Evolutionary conservation across 208 protist genomes (phyloP).

Genomic region (Trypanosoma vivax): DNA sequence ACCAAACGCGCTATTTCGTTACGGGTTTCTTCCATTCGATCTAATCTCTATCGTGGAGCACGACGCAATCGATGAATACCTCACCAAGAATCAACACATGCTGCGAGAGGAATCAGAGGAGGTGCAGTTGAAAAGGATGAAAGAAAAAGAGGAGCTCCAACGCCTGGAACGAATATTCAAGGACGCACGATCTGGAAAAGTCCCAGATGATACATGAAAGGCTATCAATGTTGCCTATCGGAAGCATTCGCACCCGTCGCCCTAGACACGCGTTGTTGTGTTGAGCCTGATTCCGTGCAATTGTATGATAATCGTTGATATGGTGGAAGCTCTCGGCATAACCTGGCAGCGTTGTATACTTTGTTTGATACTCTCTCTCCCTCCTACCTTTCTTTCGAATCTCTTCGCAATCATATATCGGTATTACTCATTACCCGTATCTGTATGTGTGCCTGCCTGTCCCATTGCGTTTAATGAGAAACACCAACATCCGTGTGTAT

Average conservation of each 20-base stretch:
- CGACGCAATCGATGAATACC: conserved; percentile 69
- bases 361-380: too few relatives aligned
- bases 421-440: too few relatives aligned
- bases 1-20: conserved; percentile 78
- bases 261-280: neutral
- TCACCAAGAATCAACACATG: conserved; percentile 50
- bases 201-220: neutral
- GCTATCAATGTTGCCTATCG: too few relatives aligned
- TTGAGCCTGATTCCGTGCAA: too few relatives aligned
- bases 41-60: conserved; percentile 85
- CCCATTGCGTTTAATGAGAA: too few relatives aligned
- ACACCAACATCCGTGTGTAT: conserved; percentile 2
- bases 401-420: too few relatives aligned
- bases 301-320: too few relatives aligned
- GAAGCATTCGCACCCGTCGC: neutral
- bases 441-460: too few relatives aligned
- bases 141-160: conserved; percentile 43
- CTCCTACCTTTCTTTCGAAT: too few relatives aligned
- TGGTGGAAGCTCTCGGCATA: too few relatives aligned
- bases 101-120: conserved; percentile 57
- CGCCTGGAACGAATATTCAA: conserved; percentile 71
- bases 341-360: too few relatives aligned
- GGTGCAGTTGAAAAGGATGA: conserved; percentile 19
- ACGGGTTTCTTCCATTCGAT: conserved; percentile 88
- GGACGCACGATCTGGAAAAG: conserved; percentile 22